A percentile compares a stretch with the other conserved stretches of the same genome.
These are phyloP conservation scores for Pleurotus eryngii DNA, from an alignment of 768 basidiomycete genomes.

Conservation along the genomic window DNA sequence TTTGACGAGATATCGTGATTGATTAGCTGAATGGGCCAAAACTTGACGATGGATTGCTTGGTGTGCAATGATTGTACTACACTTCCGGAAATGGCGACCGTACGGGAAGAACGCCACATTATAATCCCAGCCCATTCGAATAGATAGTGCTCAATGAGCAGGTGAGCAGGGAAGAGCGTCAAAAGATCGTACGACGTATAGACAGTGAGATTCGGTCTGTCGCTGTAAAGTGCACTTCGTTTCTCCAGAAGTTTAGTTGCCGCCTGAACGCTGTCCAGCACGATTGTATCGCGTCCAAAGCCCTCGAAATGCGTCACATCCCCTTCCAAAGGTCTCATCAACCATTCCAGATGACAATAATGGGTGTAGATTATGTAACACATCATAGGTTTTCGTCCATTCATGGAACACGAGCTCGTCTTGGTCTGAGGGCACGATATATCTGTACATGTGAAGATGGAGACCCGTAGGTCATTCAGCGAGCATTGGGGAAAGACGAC, in stretches of 20 bases:
- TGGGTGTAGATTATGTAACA: no score
- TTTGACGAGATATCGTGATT: slow-evolving; percentile 27
- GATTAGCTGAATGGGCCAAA: slow-evolving; percentile 41
- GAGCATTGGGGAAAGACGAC: no score
- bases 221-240: slow-evolving; percentile 23
- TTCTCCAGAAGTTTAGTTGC: slow-evolving; percentile 25
- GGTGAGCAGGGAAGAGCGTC: neutral
- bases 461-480: no score
- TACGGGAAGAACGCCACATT: slow-evolving; percentile 15
- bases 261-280: slow-evolving; percentile 21
- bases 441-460: no score
- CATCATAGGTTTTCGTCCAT: no score
- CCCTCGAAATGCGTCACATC: no score
- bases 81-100: slow-evolving; percentile 46
- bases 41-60: slow-evolving; percentile 33
- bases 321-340: no score
- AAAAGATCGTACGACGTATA: slow-evolving; percentile 12
- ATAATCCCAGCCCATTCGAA: slow-evolving; percentile 11
- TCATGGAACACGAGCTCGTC: no score
- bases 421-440: no score
- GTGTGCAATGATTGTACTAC: no score
- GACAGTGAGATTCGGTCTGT: slow-evolving; percentile 16
- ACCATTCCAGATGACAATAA: no score
- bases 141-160: neutral
- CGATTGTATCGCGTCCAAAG: slow-evolving; percentile 19